A percentile compares a stretch with the other conserved stretches of the same genome.
These are phyloP conservation scores for Xylariaceae sp. DNA, from an alignment of 2,329 filamentous ascomycete species.

Conservation along the genomic window DNA sequence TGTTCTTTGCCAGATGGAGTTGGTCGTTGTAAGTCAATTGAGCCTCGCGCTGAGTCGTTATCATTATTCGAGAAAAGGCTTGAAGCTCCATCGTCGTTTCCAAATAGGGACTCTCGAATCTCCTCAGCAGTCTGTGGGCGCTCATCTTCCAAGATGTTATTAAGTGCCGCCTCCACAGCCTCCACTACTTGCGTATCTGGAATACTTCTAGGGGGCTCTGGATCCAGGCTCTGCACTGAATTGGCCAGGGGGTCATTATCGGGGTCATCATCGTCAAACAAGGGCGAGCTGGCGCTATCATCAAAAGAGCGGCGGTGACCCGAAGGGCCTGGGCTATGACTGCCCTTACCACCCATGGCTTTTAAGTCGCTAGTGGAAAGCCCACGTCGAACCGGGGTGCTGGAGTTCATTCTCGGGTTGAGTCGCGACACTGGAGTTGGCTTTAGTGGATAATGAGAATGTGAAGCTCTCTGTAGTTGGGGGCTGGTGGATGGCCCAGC, in stretches of 20 bases:
- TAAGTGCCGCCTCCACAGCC: slow-evolving; percentile 88
- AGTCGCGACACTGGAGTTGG: slow-evolving; percentile 40
- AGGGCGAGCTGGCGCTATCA: slow-evolving; percentile 45
- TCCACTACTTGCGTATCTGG: slow-evolving; percentile 80
- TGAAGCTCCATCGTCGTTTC: slow-evolving; percentile 45
- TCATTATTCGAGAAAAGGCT: slow-evolving; percentile 50
- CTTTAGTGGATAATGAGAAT: slow-evolving; percentile 37
- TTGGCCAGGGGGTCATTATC: slow-evolving; percentile 66
- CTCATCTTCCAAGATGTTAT: slow-evolving; percentile 83
- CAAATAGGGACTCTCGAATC: slow-evolving; percentile 63
- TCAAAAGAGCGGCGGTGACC: slow-evolving; percentile 66
- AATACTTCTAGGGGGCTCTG: slow-evolving; percentile 56
- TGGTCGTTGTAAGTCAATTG: slow-evolving; percentile 31
- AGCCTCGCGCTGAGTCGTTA: slow-evolving; percentile 47
- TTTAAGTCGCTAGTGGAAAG: slow-evolving; percentile 47
- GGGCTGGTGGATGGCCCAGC: slow-evolving; percentile 22
- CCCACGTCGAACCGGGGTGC: slow-evolving; percentile 32
- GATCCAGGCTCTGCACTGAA: slow-evolving; percentile 76
- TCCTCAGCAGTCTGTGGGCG: slow-evolving; percentile 61
- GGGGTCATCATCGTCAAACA: slow-evolving; percentile 80
- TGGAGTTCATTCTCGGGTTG: slow-evolving; percentile 32
- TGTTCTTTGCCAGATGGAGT: slow-evolving; percentile 36
- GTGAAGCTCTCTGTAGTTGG: slow-evolving; percentile 27
- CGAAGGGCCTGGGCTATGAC: slow-evolving; percentile 35
- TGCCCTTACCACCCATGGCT: slow-evolving; percentile 32